Base-by-base conservation (phyloP, 169 alveolate species). In the Plasmodium berghei region DNA sequence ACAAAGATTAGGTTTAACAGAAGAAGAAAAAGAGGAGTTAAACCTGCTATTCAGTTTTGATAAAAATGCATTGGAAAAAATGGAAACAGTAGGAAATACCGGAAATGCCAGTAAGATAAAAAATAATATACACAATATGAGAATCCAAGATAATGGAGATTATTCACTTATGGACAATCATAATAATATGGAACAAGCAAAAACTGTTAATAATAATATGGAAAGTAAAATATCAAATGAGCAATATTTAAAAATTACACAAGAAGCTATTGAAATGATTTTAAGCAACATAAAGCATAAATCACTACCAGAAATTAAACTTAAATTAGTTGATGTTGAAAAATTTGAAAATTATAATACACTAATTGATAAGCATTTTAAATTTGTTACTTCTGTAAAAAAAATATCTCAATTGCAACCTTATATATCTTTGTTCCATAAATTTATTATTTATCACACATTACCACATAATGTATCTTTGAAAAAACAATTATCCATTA, bases 181-280 rank as follows among this genome's bases (percentile, higher is more conserved):
- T n/a, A 40, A 56, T 8, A 66, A 80, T 5, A 34, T 34, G 42
- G 42, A 34, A 4, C 42, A 34, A 34, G 61, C 52, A 24, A 80
- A 46, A 28, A 59, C 8, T 9, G 49, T 18, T 67, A 56, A 40
- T 75, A 46, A 45, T 42, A 49, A 20, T 48, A 16, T 63, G n/a
- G 90, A 80, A 28, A 61, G 66, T n/a, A 67, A 67, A 80, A 80
- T 80, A 80, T 80, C 83, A 16, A 80, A 80, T 61, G 90, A 80
- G 28, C 69, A 80, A 59, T 80, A 66, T 80, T 67, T 80, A 67
- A 80, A 80, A 67, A 80, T 67, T 54, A 66, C 83, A 34, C 80
- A 66, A 48, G 90, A 80, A 67, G 90, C 83, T 61, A 80, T 80
- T 70, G 90, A 64, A 80, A 80, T 80, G 90, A 80, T 80, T 66